Base-by-base conservation (phyloP, 371 early-diverging fungal genomes). In the Mucor plumbeus region DNA sequence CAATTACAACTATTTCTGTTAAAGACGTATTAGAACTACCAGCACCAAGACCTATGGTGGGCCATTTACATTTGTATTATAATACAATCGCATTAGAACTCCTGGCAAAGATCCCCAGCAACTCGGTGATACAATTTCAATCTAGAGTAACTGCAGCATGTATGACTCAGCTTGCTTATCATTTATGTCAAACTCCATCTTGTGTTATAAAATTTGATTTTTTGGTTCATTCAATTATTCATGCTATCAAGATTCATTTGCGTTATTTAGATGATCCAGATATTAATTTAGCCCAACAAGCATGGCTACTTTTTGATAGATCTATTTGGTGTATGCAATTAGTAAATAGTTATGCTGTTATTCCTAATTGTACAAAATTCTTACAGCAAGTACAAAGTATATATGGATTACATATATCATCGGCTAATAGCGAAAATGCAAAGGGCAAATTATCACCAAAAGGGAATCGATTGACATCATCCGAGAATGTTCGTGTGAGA, bases 331-430 rank as follows among this genome's bases (percentile, higher is more conserved):
- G 69, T 19, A 61, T 79, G 38, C 77, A 79, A 44, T 60, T 61
- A 14, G 39, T 79, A 14, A 68, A 67, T 17, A 59, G 61, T 7
- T 73, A 74, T 48, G 77, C 75, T 0, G 62, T 67, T 33, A 79
- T 79, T 35, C 80, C 80, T 8, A 79, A 79, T 40, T 71, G 75
- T 11, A 61, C 64, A 17, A 79, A 77, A 35, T 79, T 79, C 44
- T 60, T 79, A 34, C 80, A 79, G 39, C 77, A 79, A 47, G 68
- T 79, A 9, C 70, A 70, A 58, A 56, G 48, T 11, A 53, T 74
- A 0, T 70, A 74, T 21, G 74, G 74, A 0, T 13, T 61, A 36
- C 56, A 71, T 7, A 19, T 69, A 11, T 15, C 43, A 43, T 11
- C 50, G 4, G 40, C 43, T 10, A 60, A 44, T 31, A 44, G n/a